Conservation (phyloP, 257 asterid genomes). For the Jacaranda copaia region DNA sequence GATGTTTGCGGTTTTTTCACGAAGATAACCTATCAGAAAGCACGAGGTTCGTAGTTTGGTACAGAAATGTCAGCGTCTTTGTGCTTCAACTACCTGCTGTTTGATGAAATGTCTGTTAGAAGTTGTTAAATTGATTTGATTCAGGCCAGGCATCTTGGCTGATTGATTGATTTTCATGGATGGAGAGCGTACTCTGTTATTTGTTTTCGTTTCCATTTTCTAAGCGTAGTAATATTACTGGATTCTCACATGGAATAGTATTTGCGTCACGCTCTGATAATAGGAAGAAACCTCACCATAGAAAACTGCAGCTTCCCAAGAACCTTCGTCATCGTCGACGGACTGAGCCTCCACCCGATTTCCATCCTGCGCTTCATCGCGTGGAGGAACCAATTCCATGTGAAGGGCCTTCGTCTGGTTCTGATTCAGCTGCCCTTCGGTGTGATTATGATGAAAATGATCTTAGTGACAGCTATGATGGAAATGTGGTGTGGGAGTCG, state of each 20-base stretch:
- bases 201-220: slow-evolving; percentile 27
- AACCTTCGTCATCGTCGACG: slow-evolving; percentile 66
- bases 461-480: slow-evolving; percentile 38
- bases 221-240: slow-evolving; percentile 22
- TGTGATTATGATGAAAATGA: slow-evolving; percentile 33
- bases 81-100: slow-evolving; percentile 33
- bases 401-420: slow-evolving; percentile 24
- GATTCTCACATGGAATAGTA: slow-evolving; percentile 33
- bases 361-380: slow-evolving; percentile 39
- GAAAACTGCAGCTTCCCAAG: slow-evolving; percentile 61
- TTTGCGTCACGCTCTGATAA: slow-evolving; percentile 39
- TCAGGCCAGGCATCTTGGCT: neutral
- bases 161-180: slow-evolving; percentile 37
- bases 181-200: slow-evolving; percentile 45
- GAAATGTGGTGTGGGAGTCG: slow-evolving; percentile 56
- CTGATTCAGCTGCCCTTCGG: slow-evolving; percentile 31
- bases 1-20: neutral
- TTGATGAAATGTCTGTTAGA: slow-evolving; percentile 54
- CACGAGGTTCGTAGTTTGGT: neutral
- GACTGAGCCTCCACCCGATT: slow-evolving; percentile 65
- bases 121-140: slow-evolving; percentile 25
- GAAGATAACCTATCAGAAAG: neutral
- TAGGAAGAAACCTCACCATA: slow-evolving; percentile 36
- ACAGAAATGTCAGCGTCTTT: neutral
- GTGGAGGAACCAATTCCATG: slow-evolving; percentile 30